Percentiles rank a stretch among this genome's conserved stretches.
phyloP scores from a whole-genome alignment of 202 grass and related monocot genomes.

The Setaria viridis region DNA sequence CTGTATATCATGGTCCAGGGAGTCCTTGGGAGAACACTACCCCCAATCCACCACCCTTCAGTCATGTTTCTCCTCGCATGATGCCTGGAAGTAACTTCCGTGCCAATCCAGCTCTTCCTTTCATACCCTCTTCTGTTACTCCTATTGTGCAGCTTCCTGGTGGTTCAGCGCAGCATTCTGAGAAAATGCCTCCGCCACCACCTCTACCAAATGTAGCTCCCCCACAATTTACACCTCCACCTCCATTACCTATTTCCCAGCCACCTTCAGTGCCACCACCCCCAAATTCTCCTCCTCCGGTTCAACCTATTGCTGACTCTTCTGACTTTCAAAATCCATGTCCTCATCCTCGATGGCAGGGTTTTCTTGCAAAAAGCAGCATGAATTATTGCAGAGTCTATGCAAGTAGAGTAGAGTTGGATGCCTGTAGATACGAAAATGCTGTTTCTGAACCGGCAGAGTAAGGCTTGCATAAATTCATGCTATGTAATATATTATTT shows the following conservation, averaged over 20 bases:
- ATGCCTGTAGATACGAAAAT: slow-evolving; percentile 81
- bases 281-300: slow-evolving; percentile 69
- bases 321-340: slow-evolving; percentile 48
- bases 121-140: slow-evolving; percentile 70
- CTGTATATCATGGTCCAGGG: slow-evolving; percentile 68
- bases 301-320: slow-evolving; percentile 49
- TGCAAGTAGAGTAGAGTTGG: slow-evolving; percentile 79
- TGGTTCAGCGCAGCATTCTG: slow-evolving; percentile 61
- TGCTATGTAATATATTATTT: slow-evolving; percentile 22
- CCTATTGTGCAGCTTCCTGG: slow-evolving; percentile 65
- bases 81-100: slow-evolving; percentile 62
- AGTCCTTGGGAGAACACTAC: slow-evolving; percentile 75
- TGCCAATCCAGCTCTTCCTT: slow-evolving; percentile 73
- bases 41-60: slow-evolving; percentile 63
- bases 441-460: slow-evolving; percentile 77
- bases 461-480: slow-evolving; percentile 61
- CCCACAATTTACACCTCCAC: slow-evolving; percentile 52
- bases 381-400: slow-evolving; percentile 86
- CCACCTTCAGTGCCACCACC: slow-evolving; percentile 75
- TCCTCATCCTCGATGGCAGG: slow-evolving; percentile 70
- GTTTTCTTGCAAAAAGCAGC: slow-evolving; percentile 89
- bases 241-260: slow-evolving; percentile 67
- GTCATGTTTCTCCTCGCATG: slow-evolving; percentile 70
- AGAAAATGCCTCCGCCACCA: slow-evolving; percentile 56
- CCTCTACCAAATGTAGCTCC: slow-evolving; percentile 57